A percentile compares a stretch with the other conserved stretches of the same genome.
Conservation (phyloP, 2,329 filamentous ascomycete species). For the Fusarium coicis region DNA sequence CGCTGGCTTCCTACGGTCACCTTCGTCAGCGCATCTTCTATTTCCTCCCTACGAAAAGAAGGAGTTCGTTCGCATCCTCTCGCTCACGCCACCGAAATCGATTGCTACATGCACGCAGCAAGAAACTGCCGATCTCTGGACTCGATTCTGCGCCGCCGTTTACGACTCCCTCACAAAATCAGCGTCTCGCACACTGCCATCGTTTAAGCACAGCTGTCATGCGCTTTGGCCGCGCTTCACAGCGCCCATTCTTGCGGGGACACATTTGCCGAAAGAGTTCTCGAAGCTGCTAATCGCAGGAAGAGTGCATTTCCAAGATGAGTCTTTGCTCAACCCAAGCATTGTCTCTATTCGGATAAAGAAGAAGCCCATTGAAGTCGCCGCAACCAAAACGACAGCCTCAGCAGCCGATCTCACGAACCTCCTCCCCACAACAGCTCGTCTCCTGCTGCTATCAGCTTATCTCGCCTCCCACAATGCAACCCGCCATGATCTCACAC, state of each 20-base stretch:
- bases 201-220: conserved; percentile 75
- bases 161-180: conserved; percentile 88
- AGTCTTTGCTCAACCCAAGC: conserved; percentile 73
- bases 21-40: conserved; percentile 79
- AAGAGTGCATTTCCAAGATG: conserved; percentile 76
- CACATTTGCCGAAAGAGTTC: conserved; percentile 82
- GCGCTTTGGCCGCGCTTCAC: conserved; percentile 89
- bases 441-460: conserved; percentile 78
- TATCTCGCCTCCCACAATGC: conserved; percentile 87
- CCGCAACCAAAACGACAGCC: conserved; percentile 23
- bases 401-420: conserved; percentile 59
- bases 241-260: conserved; percentile 78
- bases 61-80: conserved; percentile 82
- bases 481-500: conserved; percentile 74
- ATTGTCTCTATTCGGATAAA: conserved; percentile 57
- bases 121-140: conserved; percentile 77
- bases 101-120: conserved; percentile 62
- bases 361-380: neutral
- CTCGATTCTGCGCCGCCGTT: conserved; percentile 82
- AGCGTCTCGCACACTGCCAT: conserved; percentile 81
- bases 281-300: conserved; percentile 81
- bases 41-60: conserved; percentile 87
- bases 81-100: conserved; percentile 58
- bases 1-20: conserved; percentile 74
- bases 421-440: conserved; percentile 76